phyloP scores from a whole-genome alignment of 2,329 filamentous ascomycete species.

The Emergomyces africanus region DNA sequence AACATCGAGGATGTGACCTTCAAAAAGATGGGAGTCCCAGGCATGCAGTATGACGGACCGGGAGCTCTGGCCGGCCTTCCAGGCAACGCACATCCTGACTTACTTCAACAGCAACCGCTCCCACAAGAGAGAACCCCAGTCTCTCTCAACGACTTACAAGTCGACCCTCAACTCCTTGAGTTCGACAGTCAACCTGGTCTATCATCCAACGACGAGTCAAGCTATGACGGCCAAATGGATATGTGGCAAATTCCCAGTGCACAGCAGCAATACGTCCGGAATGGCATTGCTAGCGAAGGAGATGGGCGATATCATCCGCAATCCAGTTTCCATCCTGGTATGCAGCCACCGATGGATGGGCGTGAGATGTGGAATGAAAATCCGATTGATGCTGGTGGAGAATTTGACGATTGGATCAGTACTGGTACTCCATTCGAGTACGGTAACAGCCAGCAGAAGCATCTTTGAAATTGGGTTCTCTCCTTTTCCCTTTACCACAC shows the following conservation, averaged over 20 bases:
- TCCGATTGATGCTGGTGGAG: constrained; percentile 28
- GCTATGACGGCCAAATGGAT: constrained; percentile 11
- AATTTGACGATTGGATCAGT: constrained; percentile 37
- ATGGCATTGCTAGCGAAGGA: constrained; percentile 5
- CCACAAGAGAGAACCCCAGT: constrained; percentile 15
- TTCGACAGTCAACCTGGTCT: constrained; percentile 13
- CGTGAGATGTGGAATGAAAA: constrained; percentile 24
- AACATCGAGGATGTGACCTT: constrained; percentile 34
- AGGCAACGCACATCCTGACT: constrained; percentile 30
- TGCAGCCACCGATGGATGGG: constrained; percentile 21
- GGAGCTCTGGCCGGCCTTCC: constrained; percentile 31
- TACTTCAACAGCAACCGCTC: constrained; percentile 21
- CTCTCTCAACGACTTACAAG: constrained; percentile 18
- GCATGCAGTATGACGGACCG: constrained; percentile 19
- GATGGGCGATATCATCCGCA: constrained; percentile 11
- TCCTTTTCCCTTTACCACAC: background rate
- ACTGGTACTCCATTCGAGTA: constrained; percentile 1
- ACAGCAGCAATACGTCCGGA: constrained; percentile 12
- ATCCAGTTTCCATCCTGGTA: constrained; percentile 14
- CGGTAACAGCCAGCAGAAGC: background rate
- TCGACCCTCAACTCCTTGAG: constrained; percentile 31
- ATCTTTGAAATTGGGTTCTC: background rate
- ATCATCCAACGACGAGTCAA: constrained; percentile 5
- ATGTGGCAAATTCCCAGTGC: constrained; percentile 14
- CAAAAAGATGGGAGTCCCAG: constrained; percentile 22